Percentiles rank a stretch among this genome's conserved stretches.
phyloP scores from a whole-genome alignment of 2,329 filamentous ascomycete genomes.

The Pezicula neosporulosa region DNA sequence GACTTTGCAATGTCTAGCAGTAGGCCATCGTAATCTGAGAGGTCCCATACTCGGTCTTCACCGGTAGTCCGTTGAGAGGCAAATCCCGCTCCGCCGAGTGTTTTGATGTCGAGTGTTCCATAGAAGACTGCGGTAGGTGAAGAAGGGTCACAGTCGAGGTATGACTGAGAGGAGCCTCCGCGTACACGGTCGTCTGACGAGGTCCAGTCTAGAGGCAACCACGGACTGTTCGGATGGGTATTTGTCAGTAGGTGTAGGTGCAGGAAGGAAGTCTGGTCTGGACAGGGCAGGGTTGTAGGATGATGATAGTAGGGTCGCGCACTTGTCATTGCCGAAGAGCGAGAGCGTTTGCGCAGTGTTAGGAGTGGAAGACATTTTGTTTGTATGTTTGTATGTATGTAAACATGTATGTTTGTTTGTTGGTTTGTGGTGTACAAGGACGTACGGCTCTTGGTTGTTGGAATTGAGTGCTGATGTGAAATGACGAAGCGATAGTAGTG shows the following conservation, averaged over 20 bases:
- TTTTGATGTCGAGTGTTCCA: conserved; percentile 68
- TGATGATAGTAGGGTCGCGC: not conserved
- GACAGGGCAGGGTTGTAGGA: not conserved
- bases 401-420: no score
- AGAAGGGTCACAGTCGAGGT: conserved; percentile 34
- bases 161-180: conserved; percentile 62
- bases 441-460: no score
- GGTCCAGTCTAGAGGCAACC: conserved; percentile 60
- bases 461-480: no score
- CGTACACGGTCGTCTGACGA: conserved; percentile 74
- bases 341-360: not conserved
- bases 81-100: conserved; percentile 78
- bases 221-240: conserved; percentile 41
- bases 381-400: no score
- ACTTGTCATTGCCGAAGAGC: not conserved
- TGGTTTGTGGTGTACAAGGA: no score
- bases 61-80: conserved; percentile 69
- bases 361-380: no score
- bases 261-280: not conserved
- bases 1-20: conserved; percentile 46
- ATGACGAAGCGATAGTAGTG: no score
- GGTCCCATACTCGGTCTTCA: conserved; percentile 57
- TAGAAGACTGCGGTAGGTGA: conserved; percentile 48
- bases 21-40: conserved; percentile 61
- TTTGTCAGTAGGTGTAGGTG: not conserved